Conservation (phyloP, 176 grass and related monocot species). For the Metroxylon sagu region DNA sequence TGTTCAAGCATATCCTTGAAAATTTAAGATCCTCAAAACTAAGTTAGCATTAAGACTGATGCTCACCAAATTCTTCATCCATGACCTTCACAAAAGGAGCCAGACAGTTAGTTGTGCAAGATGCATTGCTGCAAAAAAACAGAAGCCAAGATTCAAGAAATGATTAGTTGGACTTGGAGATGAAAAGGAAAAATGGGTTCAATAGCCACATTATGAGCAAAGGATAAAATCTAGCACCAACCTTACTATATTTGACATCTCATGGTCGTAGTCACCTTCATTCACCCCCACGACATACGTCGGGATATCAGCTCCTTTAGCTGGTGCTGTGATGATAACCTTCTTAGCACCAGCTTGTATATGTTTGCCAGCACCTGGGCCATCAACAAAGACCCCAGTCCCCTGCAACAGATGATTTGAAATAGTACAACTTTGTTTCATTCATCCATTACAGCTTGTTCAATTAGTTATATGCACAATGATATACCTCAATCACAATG, state of each 20-base stretch:
- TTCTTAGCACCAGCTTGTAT: constrained; percentile 96
- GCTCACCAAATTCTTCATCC: constrained; percentile 85
- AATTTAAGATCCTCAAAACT: no score
- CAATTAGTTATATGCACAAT: neutral
- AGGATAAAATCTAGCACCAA: neutral
- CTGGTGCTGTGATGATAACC: constrained; percentile 95
- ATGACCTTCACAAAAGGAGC: constrained; percentile 94
- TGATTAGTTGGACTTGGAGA: no score
- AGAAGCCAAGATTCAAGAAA: neutral
- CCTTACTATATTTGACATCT: constrained; percentile 82
- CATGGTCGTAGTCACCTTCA: constrained; percentile 74
- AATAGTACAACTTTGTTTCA: no score
- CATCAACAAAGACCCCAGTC: constrained; percentile 92
- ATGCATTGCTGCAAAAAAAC: constrained; percentile 65
- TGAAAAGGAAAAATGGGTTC: no score
- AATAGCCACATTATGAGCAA: no score
- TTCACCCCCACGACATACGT: constrained; percentile 96
- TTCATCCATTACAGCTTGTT: no score
- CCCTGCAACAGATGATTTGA: constrained; percentile 27
- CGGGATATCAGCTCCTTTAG: constrained; percentile 94
- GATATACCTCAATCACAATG: constrained; percentile 84
- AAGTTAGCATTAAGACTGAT: neutral
- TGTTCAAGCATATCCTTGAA: no score
- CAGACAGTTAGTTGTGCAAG: constrained; percentile 97
- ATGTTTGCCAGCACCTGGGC: constrained; percentile 95